Evolutionary conservation across 2,329 filamentous ascomycete genomes (phyloP), one percentile per base, ranked within the genome.

Genomic region (Sclerotiophoma versabilis): DNA sequence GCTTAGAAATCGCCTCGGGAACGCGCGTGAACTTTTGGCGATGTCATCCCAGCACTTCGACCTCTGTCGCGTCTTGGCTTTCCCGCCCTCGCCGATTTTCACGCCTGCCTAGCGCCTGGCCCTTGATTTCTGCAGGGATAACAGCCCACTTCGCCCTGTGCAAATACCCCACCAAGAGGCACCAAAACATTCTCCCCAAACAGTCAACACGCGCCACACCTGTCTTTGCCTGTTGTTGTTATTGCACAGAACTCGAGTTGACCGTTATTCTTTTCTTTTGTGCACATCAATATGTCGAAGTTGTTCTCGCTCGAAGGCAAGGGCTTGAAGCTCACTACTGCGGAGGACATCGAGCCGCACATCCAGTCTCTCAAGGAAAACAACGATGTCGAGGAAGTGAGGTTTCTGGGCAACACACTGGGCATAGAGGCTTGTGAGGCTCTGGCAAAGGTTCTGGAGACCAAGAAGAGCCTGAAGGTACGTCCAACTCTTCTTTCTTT

Each of bases 261-360:
- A 39, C 20, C 22, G 30, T 36, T 30, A 9, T 29, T 12, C 23
- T 26, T 56, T 52, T 44, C 30, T 49, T 45, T 39, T 43, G 53
- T 41, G 22, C 44, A 12, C 29, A 25, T 20, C 36, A 62, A 23
- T 38, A 84, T 83, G 79, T 68, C 77, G 51, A 92, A 90, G 75
- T 75, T 91, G 71, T 98, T 97, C 80, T 93, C 92, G 66, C 87
- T 98, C 64, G 91, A 96, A 77, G 92, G 91, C 77, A 95, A 90
- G 81, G 89, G 89, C 70, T 85, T 98, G 68, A 97, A 96, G 83
- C 90, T 99, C 72, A 88, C 96, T 80, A 91, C 88, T 33, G 91
- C 91, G 45, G 89, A 86, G 62, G 92, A 98, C 76, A 84, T 98
- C 58, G 90, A 95, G 76, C 81, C 90, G 63, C 88, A 97, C 76